Conservation (phyloP, 768 basidiomycete genomes). For the Serendipita sp. region DNA sequence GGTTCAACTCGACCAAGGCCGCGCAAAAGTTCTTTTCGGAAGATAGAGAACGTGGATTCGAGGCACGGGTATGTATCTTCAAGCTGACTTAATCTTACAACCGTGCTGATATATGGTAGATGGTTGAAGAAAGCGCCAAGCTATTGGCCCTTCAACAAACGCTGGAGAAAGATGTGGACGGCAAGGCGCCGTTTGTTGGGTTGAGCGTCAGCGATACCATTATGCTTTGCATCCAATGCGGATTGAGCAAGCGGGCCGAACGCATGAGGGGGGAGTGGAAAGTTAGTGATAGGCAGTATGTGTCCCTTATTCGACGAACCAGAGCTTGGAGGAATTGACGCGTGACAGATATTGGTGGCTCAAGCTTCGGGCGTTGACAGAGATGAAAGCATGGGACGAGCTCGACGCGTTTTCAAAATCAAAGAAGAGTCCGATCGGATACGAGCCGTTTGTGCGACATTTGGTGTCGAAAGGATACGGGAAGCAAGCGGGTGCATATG, state of each 20-base stretch:
- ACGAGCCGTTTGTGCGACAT: conserved; percentile 75
- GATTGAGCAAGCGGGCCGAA: conserved; percentile 76
- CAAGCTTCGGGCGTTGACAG: conserved; percentile 69
- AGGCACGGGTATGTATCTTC: conserved; percentile 53
- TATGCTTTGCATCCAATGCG: conserved; percentile 54
- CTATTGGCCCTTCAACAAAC: conserved; percentile 72
- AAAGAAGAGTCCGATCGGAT: conserved; percentile 87
- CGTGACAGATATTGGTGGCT: conserved; percentile 74
- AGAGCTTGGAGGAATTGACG: not conserved
- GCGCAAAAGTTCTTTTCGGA: conserved; percentile 91
- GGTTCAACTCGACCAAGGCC: conserved; percentile 52
- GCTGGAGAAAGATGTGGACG: conserved; percentile 70
- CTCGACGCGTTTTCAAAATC: conserved; percentile 75
- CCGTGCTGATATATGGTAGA: conserved; percentile 29
- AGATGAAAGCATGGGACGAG: conserved; percentile 68
- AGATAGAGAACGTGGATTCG: conserved; percentile 80
- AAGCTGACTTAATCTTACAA: not conserved
- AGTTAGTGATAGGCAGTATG: conserved; percentile 84
- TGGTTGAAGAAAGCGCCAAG: conserved; percentile 72
- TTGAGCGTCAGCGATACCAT: conserved; percentile 80
- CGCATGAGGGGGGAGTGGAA: conserved; percentile 80
- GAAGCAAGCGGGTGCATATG: conserved; percentile 63
- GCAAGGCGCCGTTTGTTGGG: conserved; percentile 66
- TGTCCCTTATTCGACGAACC: not conserved
- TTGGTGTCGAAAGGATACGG: conserved; percentile 55